Evolutionary conservation across 495 filamentous ascomycete species (phyloP), one percentile per base, ranked within the genome.

Genomic region (Talaromyces liani): DNA sequence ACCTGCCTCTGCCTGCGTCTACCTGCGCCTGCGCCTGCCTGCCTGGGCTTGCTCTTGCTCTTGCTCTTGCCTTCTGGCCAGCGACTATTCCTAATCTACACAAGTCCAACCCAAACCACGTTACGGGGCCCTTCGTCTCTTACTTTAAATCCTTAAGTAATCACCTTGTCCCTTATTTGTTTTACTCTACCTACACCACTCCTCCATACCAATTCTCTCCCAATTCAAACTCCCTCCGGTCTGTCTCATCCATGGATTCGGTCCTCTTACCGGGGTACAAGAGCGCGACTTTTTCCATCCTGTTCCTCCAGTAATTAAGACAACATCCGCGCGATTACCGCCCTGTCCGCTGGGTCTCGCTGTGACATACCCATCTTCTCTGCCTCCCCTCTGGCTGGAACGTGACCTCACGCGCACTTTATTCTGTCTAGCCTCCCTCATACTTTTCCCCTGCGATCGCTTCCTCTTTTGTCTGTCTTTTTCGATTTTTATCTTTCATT

Each of bases 121-220:
- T 54, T 54, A 54, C 49, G 18, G 53, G 53, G 53, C 53, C 5
- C 53, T 6, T n/a, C 27, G n/a, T n/a, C 27, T n/a, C 27, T 25
- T 56, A 56, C 53, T 27, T 56, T 56, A 56, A 56, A 27, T 56
- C 53, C 53, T 56, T 56, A 56, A 56, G 53, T 56, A 56, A 56
- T 24, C 53, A 27, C 53, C 53, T 27, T 18, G 53, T 56, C n/a
- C 12, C 51, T 54, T 25, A 54, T 14, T 54, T 54, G 24, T 54
- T 18, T 18, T 58, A 58, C 4, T 24, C 29, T 18, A 31, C 55
- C 6, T 14, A 20, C 25, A 12, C 6, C 54, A 14, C 18, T 22
- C 18, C 24, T 54, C 49, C 47, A 20, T 20, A 10, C 49, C 49
- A 27, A 27, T 12, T 29, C 53, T 56, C 9, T 20, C 51, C 18